Conservation (phyloP, 2,329 filamentous ascomycete genomes). For the Ceratocystis lukuohia region DNA sequence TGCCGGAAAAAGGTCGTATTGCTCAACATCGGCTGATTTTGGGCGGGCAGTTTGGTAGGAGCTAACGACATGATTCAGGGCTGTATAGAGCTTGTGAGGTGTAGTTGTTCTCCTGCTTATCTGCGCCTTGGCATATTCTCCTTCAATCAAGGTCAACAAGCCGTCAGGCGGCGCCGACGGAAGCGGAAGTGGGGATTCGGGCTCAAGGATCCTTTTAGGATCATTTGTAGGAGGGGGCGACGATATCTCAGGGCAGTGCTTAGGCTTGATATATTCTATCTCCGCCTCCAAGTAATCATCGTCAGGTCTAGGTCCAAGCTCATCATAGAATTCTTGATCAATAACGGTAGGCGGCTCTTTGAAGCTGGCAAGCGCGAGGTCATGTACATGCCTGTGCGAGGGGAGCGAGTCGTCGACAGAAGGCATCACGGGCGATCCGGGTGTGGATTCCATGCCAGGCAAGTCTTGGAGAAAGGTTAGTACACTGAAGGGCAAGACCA, state of each 20-base stretch:
- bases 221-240: neutral
- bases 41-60: neutral
- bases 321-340: neutral
- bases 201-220: neutral
- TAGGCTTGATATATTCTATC: neutral
- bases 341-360: neutral
- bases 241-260: neutral
- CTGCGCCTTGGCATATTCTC: neutral
- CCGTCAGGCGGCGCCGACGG: neutral
- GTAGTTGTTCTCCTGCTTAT: neutral
- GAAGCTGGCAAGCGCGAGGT: neutral
- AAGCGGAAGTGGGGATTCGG: neutral
- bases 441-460: neutral
- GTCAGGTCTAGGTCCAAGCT: neutral
- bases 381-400: neutral
- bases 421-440: neutral
- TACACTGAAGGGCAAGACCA: too few relatives aligned
- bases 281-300: neutral
- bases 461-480: too few relatives aligned
- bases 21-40: neutral
- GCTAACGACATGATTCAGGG: neutral
- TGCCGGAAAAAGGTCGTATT: neutral
- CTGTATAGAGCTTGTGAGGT: neutral
- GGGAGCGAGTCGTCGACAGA: neutral
- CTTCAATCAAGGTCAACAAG: neutral